Conservation (phyloP, 2,329 filamentous ascomycete genomes). For the Fusarium equiseti region DNA sequence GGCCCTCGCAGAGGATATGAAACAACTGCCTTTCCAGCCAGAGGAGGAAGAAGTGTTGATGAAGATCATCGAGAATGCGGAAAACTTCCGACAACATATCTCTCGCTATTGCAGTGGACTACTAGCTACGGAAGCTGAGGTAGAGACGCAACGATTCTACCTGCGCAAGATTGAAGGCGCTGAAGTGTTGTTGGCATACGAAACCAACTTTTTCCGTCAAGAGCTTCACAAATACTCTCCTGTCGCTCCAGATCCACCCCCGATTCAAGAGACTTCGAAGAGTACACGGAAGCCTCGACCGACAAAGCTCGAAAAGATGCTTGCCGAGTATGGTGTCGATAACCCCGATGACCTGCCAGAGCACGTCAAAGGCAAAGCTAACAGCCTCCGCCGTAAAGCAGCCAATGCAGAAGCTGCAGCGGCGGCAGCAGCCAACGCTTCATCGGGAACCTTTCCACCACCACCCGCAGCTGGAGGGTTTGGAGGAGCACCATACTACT, state of each 20-base stretch:
- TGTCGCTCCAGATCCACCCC: slow-evolving; percentile 86
- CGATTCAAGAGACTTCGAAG: slow-evolving; percentile 85
- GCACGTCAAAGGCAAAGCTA: slow-evolving; percentile 81
- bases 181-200: slow-evolving; percentile 88
- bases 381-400: slow-evolving; percentile 78
- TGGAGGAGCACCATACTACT: slow-evolving; percentile 45
- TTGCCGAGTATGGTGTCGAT: slow-evolving; percentile 87
- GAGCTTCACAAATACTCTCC: slow-evolving; percentile 96
- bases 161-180: slow-evolving; percentile 97
- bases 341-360: slow-evolving; percentile 92
- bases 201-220: slow-evolving; percentile 98
- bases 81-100: slow-evolving; percentile 86
- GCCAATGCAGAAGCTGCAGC: slow-evolving; percentile 67
- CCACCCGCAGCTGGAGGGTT: slow-evolving; percentile 39
- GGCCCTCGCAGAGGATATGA: slow-evolving; percentile 85
- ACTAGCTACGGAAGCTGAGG: slow-evolving; percentile 84
- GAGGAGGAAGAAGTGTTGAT: slow-evolving; percentile 90
- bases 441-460: slow-evolving; percentile 37
- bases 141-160: slow-evolving; percentile 92
- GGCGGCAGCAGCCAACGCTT: slow-evolving; percentile 49
- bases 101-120: slow-evolving; percentile 83
- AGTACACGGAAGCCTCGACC: slow-evolving; percentile 96
- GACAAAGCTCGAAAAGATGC: slow-evolving; percentile 95
- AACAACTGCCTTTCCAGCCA: slow-evolving; percentile 87
- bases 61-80: slow-evolving; percentile 88